Evolutionary conservation across 2,329 filamentous ascomycete genomes (phyloP).

Genomic region (Pyrenophora teres): DNA sequence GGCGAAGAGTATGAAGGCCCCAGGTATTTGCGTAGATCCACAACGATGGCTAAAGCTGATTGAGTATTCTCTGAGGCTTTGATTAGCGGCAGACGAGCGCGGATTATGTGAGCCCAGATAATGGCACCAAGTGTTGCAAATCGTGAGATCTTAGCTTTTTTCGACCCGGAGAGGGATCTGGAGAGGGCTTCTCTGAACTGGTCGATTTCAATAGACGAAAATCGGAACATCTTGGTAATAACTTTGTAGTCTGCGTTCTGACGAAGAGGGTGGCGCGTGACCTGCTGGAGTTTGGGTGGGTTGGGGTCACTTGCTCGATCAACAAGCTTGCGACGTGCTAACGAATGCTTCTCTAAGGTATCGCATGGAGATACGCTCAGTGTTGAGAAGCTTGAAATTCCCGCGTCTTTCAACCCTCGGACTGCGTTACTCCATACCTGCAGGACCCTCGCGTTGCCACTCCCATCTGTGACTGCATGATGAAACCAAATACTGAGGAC

Average conservation of each 20-base stretch:
- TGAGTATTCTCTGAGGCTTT: neutral
- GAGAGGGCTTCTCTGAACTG: neutral
- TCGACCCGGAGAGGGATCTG: neutral
- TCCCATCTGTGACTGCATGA: conserved; percentile 30
- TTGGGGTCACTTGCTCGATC: neutral
- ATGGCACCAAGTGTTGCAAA: conserved; percentile 2
- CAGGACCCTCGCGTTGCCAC: conserved; percentile 19
- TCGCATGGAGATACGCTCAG: neutral
- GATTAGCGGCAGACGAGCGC: neutral
- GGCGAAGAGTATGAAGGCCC: conserved; percentile 1
- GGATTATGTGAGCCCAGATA: conserved; percentile 6
- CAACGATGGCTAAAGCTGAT: conserved; percentile 3
- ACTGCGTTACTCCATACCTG: conserved; percentile 18
- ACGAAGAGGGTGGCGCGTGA: neutral
- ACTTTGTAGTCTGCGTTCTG: conserved; percentile 8
- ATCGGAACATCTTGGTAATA: conserved; percentile 11
- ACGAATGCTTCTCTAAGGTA: neutral
- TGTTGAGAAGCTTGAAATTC: neutral
- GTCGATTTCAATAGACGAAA: neutral
- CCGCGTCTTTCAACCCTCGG: neutral
- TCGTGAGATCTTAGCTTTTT: neutral
- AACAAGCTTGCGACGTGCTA: conserved; percentile 3
- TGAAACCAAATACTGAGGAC: conserved; percentile 34
- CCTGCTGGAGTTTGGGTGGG: neutral
- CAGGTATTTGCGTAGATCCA: conserved; percentile 3